Base-by-base conservation (phyloP, 2,329 filamentous ascomycete species). In the Talaromyces amestolkiae region DNA sequence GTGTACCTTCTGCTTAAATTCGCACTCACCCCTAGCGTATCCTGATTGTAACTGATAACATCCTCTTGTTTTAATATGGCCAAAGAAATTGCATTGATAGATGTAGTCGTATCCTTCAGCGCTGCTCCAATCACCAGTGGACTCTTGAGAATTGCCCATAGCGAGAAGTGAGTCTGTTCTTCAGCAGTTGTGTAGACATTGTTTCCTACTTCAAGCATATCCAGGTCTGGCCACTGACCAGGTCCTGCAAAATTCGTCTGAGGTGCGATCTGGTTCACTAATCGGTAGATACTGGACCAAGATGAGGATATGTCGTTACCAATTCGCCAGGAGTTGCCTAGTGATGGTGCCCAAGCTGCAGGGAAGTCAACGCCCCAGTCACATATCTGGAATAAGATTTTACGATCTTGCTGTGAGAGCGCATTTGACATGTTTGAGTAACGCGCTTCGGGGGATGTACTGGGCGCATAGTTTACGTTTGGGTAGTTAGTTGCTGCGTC, bases 41-140 rank as follows among this genome's bases (percentile, higher is more conserved):
- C 86, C 68, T 88, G 85, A 69, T 87, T 87, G 70, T 86, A 83
- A 0, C 81, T 81, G 27, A 88, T 83, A 24, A 86, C 80, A 63
- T 86, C 85, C 31, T 79, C 76, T 72, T 87, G 87, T 1, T 76
- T 76, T 56, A 84, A 71, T 17, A 84, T 75, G 6, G 74, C 73
- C 15, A 85, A 70, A 0, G 83, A 84, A 0, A 73, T 71, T 0
- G 72, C 64, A 1, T 77, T 76, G 0, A 82, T 80, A 3, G 79
- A 63, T 0, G 69, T 72, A 3, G 61, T 64, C 0, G 71, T 70
- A 11, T 75, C 71, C 31, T 80, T 77, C 58, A 83, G 72, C 0
- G 78, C 79, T 1, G 78, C 80, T 0, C 84, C 83, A 24, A 85
- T 82, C 3, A 78, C 76, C 7, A 85, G 75, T 0, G 83, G 82